Conservation (phyloP, 305 asterid species). For the Fraxinus albicans region DNA sequence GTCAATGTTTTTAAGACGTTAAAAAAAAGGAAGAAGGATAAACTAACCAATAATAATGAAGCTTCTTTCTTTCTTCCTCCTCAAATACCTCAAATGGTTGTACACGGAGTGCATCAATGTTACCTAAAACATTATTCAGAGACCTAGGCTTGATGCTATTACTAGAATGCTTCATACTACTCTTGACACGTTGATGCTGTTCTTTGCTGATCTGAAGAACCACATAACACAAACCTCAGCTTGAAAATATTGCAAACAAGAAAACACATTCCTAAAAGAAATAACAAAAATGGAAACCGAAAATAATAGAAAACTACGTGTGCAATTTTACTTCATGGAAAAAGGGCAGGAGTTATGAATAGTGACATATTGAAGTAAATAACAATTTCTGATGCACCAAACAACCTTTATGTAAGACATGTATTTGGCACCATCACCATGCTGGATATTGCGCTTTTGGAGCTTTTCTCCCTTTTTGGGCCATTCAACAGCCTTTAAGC, state of each 20-base stretch:
- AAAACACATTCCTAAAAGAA: constrained; percentile 21
- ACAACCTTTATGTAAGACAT: constrained; percentile 95
- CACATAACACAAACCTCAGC: constrained; percentile 22
- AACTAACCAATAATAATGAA: constrained; percentile 79
- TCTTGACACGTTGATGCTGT: constrained; percentile 82
- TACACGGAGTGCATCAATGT: constrained; percentile 60
- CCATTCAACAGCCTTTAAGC: constrained; percentile 40
- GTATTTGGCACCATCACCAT: constrained; percentile 75
- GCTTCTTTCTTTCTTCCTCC: constrained; percentile 87
- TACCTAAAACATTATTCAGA: constrained; percentile 77
- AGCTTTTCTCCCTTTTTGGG: constrained; percentile 53
- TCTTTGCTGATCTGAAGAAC: constrained; percentile 85
- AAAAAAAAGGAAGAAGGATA: constrained; percentile 12
- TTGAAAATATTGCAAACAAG: neutral
- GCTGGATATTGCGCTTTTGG: constrained; percentile 60
- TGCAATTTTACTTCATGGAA: neutral
- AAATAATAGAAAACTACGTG: neutral
- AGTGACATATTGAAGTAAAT: constrained; percentile 8
- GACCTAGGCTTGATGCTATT: constrained; percentile 72
- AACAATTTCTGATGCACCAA: constrained; percentile 17
- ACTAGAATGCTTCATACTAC: constrained; percentile 71
- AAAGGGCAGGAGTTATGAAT: neutral
- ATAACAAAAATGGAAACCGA: constrained; percentile 1
- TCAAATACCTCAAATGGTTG: constrained; percentile 90
- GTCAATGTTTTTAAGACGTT: neutral